Percentiles rank a stretch among this genome's conserved stretches.
Conservation (phyloP, 441 rosid species). For the Gossypium gossypioides region DNA sequence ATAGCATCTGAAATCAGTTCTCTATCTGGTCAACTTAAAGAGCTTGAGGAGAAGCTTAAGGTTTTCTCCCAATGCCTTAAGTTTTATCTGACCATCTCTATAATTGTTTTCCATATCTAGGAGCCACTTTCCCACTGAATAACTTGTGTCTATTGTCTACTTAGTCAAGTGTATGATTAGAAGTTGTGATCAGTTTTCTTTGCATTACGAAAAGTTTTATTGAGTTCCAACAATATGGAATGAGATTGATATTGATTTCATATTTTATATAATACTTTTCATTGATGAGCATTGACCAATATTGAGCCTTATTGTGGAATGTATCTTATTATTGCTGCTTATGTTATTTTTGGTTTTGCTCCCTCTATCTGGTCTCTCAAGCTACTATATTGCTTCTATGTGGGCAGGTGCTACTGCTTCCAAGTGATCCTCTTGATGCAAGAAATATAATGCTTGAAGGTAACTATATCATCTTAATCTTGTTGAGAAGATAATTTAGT, state of each 20-base stretch:
- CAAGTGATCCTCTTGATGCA: constrained; percentile 89
- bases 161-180: neutral
- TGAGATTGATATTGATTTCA: neutral
- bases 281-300: neutral
- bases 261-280: neutral
- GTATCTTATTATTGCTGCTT: constrained; percentile 2
- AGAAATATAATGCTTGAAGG: constrained; percentile 97
- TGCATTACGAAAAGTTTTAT: neutral
- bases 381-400: neutral
- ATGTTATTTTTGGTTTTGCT: neutral
- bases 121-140: neutral
- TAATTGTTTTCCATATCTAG: neutral
- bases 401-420: constrained; percentile 62
- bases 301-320: neutral
- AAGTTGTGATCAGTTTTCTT: neutral
- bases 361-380: neutral
- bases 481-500: neutral
- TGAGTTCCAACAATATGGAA: neutral
- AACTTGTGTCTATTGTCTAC: neutral
- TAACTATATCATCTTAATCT: constrained; percentile 19
- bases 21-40: constrained; percentile 46
- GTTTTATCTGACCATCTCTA: neutral
- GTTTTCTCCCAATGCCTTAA: constrained; percentile 25
- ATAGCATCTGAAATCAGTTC: constrained; percentile 63
- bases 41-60: constrained; percentile 78